Evolutionary conservation across 2,329 filamentous ascomycete genomes (phyloP), one percentile per base, ranked within the genome.

Genomic region (Diaporthe ilicicola): DNA sequence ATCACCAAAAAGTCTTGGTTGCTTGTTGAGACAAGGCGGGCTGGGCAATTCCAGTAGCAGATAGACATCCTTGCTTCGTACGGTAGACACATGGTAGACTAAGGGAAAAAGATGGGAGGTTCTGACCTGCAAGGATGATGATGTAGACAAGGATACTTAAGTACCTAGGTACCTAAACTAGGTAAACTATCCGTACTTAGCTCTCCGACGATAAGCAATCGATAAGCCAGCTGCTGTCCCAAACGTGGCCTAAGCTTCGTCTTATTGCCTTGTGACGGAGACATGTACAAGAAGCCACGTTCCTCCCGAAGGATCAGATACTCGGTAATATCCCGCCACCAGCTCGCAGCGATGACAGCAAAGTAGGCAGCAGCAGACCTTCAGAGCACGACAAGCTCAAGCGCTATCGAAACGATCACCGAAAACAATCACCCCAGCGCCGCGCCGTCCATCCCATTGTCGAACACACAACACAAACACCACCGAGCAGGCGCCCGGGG

Each of bases 161-260:
- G n/a, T n/a, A n/a, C n/a, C n/a, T n/a, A n/a, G n/a, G n/a, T n/a
- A n/a, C n/a, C 32, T 34, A 9, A 34, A 9, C 32, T 34, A 4
- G 4, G 32, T 34, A 34, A 9, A 5, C 32, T 34, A 55, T 29
- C 15, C 19, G 29, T n/a, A 24, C 32, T 29, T n/a, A n/a, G n/a
- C 29, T 34, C 13, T 55, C 32, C 53, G 3, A 10, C 32, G 54
- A 56, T 56, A 56, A 56, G 54, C 54, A n/a, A 22, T 2, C n/a
- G 54, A 56, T 56, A 56, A 39, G 32, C 13, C 0, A 56, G 19
- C 54, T 37, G n/a, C 27, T n/a, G 27, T 24, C 29, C 53, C 53
- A 55, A 46, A 67, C 65, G 65, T 68, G 65, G 65, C 65, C 65
- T 68, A 15, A 50, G 65, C 42, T 59, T 59, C 51, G 22, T 27